These are phyloP conservation scores for Pisolithus marmoratus DNA, from an alignment of 768 basidiomycete genomes.

Conservation along the genomic window DNA sequence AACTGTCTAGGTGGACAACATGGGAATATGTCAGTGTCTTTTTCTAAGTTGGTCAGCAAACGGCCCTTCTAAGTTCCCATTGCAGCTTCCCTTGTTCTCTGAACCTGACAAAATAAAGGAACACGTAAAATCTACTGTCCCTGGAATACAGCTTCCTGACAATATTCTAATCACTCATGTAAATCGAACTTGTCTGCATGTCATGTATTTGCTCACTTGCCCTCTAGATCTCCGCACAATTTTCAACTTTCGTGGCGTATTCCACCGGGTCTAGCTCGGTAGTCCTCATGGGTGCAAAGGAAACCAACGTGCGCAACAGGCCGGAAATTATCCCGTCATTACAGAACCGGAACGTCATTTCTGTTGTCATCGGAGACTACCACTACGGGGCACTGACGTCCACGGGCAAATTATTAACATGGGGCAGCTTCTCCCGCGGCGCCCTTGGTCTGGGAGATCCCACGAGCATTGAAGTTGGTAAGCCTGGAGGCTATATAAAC, in stretches of 20 bases:
- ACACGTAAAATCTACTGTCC: constrained; percentile 39
- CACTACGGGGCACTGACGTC: constrained; percentile 83
- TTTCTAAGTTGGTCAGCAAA: background rate
- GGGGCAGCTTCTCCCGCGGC: constrained; percentile 73
- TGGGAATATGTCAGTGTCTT: constrained; percentile 70
- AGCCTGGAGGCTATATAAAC: constrained; percentile 53
- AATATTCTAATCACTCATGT: constrained; percentile 75
- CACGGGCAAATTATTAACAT: constrained; percentile 70
- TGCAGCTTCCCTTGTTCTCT: constrained; percentile 69
- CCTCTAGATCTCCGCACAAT: constrained; percentile 78
- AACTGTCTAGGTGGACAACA: constrained; percentile 33
- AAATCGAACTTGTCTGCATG: constrained; percentile 22
- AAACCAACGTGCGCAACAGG: constrained; percentile 35
- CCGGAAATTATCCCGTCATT: constrained; percentile 69
- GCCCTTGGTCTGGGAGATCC: constrained; percentile 88
- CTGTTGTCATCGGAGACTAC: constrained; percentile 88
- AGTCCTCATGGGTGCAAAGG: constrained; percentile 62
- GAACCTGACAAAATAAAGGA: constrained; percentile 48
- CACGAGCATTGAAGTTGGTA: constrained; percentile 39
- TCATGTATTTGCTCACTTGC: constrained; percentile 4
- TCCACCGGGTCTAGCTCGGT: constrained; percentile 66
- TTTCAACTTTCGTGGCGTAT: constrained; percentile 75
- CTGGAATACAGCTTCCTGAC: constrained; percentile 33
- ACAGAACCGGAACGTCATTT: constrained; percentile 75
- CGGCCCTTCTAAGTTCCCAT: constrained; percentile 1